Base-by-base conservation (phyloP, 495 filamentous ascomycete species). In the Neurospora tetraspora region DNA sequence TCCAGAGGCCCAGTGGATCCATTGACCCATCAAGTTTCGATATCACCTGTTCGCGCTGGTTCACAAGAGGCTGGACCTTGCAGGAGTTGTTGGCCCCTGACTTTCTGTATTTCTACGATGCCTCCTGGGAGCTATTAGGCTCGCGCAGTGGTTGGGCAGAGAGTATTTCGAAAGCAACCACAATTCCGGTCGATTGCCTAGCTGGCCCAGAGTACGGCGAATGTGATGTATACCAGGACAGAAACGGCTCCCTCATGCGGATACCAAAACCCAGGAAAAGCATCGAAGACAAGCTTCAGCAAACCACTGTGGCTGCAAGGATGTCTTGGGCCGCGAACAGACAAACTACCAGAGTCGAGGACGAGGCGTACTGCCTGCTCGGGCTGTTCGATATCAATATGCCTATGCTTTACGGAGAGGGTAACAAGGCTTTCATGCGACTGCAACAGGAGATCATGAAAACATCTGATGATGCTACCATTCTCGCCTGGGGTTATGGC, bases 401-500 rank as follows among this genome's bases (percentile, higher is more conserved):
- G 74, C 73, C 78, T 18, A 74, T 78, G 1, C 23, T 83, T 4
- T 84, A 83, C 73, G 82, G 82, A 39, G 82, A 83, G 68, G 80
- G 82, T 4, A 78, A 79, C 14, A 75, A 76, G 2, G 81, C 81
- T 11, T 82, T 82, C 34, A 40, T 73, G 9, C 75, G 81, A 5
- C 76, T 83, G 3, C 77, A 79, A 39, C 75, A 79, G 10, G 79
- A 82, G 70, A 80, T 80, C 59, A 76, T 80, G 39, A 71, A 70
- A n/a, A 70, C 70, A 6, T 75, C 71, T 20, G 76, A 79, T 70
- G 78, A 80, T 72, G 76, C 23, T 8, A 61, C 53, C 23, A 61
- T 61, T 0, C 53, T 61, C 27, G 23, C 53, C 5, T 61, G 23
- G 23, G 53, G 53, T 61, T 61, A 31, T 16, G 53, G 53, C 23